Conservation (phyloP, 257 asterid species). For the Solanum pinnatisectum region DNA sequence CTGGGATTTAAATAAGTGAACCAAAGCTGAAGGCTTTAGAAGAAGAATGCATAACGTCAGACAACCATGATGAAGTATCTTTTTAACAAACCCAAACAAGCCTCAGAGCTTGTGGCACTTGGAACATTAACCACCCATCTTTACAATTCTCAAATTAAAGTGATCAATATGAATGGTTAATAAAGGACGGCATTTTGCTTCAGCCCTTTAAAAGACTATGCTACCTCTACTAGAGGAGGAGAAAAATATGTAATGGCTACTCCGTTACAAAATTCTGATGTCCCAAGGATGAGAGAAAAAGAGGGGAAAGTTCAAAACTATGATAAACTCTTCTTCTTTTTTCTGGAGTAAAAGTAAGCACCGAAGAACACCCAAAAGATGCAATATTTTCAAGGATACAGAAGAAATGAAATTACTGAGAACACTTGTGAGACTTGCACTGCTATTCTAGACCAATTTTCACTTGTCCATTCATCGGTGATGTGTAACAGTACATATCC, state of each 20-base stretch:
- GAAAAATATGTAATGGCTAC: background rate
- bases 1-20: background rate
- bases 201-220: background rate
- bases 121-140: background rate
- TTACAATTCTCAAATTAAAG: background rate
- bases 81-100: background rate
- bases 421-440: background rate
- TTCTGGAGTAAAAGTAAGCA: background rate
- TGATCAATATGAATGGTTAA: background rate
- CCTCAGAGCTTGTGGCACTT: background rate
- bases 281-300: background rate
- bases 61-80: background rate
- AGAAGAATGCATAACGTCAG: background rate
- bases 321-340: background rate
- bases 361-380: background rate
- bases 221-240: background rate
- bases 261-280: background rate
- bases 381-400: background rate
- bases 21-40: background rate
- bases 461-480: background rate
- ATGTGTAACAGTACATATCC: background rate
- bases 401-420: background rate
- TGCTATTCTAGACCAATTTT: background rate
- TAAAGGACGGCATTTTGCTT: background rate
- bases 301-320: background rate